Conservation (phyloP, 1,139 yeast genomes). For the Scheffersomyces titani region DNA sequence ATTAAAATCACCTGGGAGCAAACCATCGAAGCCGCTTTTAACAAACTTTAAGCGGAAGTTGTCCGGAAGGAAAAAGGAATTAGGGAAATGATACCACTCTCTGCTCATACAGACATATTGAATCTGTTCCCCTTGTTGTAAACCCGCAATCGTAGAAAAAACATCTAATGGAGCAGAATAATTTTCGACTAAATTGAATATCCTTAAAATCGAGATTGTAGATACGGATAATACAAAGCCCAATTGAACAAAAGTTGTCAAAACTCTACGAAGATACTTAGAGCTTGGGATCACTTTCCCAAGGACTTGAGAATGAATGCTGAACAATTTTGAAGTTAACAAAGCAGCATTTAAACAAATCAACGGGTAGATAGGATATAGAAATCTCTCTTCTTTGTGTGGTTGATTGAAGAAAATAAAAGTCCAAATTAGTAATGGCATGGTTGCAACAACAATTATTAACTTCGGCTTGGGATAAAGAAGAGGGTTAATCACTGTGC, state of each 20-base stretch:
- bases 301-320: slow-evolving; percentile 1
- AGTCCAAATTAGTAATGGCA: slow-evolving; percentile 62
- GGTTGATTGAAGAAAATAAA: slow-evolving; percentile 71
- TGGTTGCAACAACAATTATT: slow-evolving; percentile 13
- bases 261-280: neutral
- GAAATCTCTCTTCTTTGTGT: slow-evolving; percentile 90
- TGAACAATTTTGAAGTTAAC: slow-evolving; percentile 32
- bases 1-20: slow-evolving; percentile 82
- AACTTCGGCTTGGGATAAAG: slow-evolving; percentile 12
- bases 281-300: neutral
- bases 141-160: slow-evolving; percentile 1
- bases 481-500: slow-evolving; percentile 29
- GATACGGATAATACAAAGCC: neutral
- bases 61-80: slow-evolving; percentile 74
- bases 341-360: slow-evolving; percentile 66
- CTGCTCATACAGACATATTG: slow-evolving; percentile 81
- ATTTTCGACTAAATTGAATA: slow-evolving; percentile 48
- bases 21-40: slow-evolving; percentile 78
- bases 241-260: neutral
- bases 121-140: slow-evolving; percentile 7
- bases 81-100: slow-evolving; percentile 94
- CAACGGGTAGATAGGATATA: slow-evolving; percentile 81
- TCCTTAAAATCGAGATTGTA: slow-evolving; percentile 42
- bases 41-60: slow-evolving; percentile 65
- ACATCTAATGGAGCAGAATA: slow-evolving; percentile 59